These are phyloP conservation scores for Noccaea bulbosa DNA, from an alignment of 345 rosid genomes.

Conservation along the genomic window DNA sequence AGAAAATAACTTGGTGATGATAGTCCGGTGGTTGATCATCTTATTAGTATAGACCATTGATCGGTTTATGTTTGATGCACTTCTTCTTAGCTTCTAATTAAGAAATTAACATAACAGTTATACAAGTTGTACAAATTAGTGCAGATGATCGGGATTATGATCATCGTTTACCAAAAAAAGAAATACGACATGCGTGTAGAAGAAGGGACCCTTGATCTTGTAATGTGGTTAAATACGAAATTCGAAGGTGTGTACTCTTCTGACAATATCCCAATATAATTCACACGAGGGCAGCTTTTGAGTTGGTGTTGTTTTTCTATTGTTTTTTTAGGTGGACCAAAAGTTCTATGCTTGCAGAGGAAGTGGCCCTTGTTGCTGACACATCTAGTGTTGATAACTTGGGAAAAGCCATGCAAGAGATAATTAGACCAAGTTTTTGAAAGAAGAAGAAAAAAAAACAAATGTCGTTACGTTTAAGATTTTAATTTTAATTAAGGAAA, in stretches of 20 bases:
- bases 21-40: too few species aligned
- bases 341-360: constrained; percentile 33
- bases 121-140: not conserved
- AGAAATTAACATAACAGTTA: not conserved
- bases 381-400: constrained; percentile 27
- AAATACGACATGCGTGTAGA: not conserved
- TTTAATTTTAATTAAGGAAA: not conserved
- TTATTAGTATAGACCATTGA: too few species aligned
- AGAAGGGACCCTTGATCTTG: constrained; percentile 29
- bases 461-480: not conserved
- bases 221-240: constrained; percentile 19
- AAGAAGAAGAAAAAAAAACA: not conserved
- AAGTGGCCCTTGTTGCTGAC: constrained; percentile 37
- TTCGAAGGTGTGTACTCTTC: constrained; percentile 34
- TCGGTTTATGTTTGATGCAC: too few species aligned
- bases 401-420: constrained; percentile 35
- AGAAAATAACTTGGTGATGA: too few species aligned
- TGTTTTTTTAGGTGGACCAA: constrained; percentile 21
- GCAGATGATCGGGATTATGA: not conserved
- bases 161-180: constrained; percentile 3
- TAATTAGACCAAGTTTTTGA: not conserved
- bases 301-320: constrained; percentile 10
- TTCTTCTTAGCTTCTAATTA: not conserved
- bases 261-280: constrained; percentile 43
- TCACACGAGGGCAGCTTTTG: constrained; percentile 43